phyloP scores from a whole-genome alignment of 768 basidiomycete species.

The Leccinum broughii region DNA sequence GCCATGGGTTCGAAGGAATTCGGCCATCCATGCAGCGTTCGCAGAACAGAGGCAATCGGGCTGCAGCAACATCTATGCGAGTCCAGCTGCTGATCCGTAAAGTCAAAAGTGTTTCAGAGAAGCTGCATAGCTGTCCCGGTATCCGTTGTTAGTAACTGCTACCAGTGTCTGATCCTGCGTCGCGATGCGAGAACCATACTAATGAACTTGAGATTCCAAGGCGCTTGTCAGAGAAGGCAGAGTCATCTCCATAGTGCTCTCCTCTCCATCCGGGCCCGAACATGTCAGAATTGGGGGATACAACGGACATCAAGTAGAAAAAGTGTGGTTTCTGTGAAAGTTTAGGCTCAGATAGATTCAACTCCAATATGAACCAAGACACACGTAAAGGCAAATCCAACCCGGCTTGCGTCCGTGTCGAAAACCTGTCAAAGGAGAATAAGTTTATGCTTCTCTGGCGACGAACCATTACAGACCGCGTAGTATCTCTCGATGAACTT shows the following conservation, averaged over 20 bases:
- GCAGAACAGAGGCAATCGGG: neutral
- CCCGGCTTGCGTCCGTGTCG: neutral
- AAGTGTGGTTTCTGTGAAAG: neutral
- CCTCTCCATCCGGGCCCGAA: neutral
- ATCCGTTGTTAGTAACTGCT: neutral
- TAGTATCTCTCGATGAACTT: neutral
- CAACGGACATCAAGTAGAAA: neutral
- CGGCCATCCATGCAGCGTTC: too few species aligned
- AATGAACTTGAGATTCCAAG: neutral
- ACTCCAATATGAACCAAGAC: neutral
- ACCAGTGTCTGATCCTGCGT: neutral
- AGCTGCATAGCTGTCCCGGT: neutral
- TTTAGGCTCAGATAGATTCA: too few species aligned
- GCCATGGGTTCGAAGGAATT: too few species aligned
- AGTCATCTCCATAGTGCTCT: neutral
- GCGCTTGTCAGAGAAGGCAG: neutral
- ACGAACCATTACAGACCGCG: neutral
- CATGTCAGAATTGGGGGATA: neutral
- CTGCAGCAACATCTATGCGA: neutral
- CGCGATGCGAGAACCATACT: neutral
- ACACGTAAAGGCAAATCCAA: neutral
- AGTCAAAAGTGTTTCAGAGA: neutral
- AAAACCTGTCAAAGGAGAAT: neutral
- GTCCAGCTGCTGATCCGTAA: neutral
- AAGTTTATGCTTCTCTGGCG: neutral